Percentiles rank a stretch among this genome's conserved stretches.
phyloP scores from a whole-genome alignment of 768 basidiomycete species.

The Agrocybe pediades region DNA sequence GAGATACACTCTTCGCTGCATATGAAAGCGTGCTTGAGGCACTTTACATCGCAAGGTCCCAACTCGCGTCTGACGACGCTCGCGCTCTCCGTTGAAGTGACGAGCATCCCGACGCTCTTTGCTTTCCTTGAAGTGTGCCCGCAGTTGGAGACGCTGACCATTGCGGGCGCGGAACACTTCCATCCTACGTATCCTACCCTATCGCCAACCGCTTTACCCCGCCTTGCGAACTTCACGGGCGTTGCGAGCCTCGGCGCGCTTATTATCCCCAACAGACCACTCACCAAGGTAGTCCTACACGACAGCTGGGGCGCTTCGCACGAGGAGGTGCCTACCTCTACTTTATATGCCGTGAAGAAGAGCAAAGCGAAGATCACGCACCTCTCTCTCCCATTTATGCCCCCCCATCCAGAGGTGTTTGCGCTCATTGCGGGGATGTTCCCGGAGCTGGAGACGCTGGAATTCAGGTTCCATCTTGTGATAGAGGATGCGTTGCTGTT shows the following conservation, averaged over 20 bases:
- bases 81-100: not conserved
- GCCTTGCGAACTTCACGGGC: not conserved
- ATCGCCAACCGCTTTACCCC: not conserved
- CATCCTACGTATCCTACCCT: not conserved
- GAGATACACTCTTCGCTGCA: not conserved
- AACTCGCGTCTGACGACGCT: not conserved
- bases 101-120: not conserved
- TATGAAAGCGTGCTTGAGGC: not conserved
- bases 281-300: not conserved
- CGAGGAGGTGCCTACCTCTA: not conserved
- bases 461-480: not conserved
- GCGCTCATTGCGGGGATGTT: not conserved
- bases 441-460: not conserved
- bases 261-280: not conserved
- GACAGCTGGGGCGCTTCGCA: not conserved
- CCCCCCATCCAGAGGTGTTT: not conserved
- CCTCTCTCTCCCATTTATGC: not conserved
- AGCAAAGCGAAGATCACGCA: not conserved
- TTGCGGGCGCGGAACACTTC: not conserved
- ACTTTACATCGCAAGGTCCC: not conserved
- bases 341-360: not conserved
- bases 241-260: constrained; percentile 1
- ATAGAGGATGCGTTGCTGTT: not conserved
- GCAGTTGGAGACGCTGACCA: not conserved
- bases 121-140: constrained; percentile 3